phyloP scores from a whole-genome alignment of 352 stramenopile genomes.

The Phytophthora ohioensis region DNA sequence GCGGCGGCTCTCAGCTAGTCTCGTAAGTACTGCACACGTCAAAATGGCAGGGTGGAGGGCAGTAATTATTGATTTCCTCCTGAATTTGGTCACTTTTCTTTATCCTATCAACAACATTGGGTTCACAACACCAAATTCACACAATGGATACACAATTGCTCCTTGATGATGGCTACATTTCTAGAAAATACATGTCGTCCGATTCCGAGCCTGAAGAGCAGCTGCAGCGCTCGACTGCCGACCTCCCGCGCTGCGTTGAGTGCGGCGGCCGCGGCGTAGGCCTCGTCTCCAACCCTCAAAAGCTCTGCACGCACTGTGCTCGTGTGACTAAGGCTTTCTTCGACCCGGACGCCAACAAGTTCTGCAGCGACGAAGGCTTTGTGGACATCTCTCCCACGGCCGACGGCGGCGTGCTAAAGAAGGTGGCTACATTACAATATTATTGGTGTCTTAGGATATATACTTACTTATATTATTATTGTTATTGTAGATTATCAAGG shows the following conservation, averaged over 20 bases:
- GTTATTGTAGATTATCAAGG: conserved; percentile 55
- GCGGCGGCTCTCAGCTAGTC: too few relatives aligned
- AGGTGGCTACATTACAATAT: conserved; percentile 40
- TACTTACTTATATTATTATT: conserved; percentile 5
- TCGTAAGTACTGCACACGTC: too few relatives aligned
- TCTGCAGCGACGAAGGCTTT: conserved; percentile 79
- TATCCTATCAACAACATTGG: not conserved
- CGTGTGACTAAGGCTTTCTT: conserved; percentile 80
- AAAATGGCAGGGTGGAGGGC: too few relatives aligned
- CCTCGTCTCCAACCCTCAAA: conserved; percentile 76
- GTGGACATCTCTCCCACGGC: conserved; percentile 82
- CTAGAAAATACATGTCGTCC: conserved; percentile 9
- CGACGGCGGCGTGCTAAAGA: conserved; percentile 84
- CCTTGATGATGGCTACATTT: conserved; percentile 2
- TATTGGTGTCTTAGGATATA: not conserved
- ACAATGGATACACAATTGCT: not conserved
- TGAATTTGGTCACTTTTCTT: too few relatives aligned
- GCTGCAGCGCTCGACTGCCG: conserved; percentile 9
- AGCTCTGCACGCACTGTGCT: conserved; percentile 76
- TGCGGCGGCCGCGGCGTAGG: conserved; percentile 78
- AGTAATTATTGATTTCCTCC: too few relatives aligned
- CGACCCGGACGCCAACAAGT: conserved; percentile 70
- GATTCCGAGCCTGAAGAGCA: conserved; percentile 20
- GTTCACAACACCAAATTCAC: not conserved
- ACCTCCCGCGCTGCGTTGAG: conserved; percentile 69